These are phyloP conservation scores for Trametes meyenii DNA, from an alignment of 768 basidiomycete genomes.

Conservation along the genomic window DNA sequence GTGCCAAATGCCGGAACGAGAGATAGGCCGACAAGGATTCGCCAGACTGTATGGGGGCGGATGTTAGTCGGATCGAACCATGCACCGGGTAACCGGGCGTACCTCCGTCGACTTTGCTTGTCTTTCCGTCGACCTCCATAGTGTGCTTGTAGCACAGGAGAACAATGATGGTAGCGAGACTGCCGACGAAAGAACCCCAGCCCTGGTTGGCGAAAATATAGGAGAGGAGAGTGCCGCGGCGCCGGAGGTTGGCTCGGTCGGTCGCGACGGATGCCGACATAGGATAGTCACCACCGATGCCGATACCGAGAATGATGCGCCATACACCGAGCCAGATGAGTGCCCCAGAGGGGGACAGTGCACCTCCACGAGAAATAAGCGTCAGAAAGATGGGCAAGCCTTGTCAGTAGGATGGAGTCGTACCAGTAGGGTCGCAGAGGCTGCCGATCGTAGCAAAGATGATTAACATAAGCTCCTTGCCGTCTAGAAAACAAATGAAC, in stretches of 20 bases:
- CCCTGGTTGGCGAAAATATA: constrained; percentile 81
- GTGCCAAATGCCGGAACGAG: constrained; percentile 75
- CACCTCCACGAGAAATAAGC: constrained; percentile 33
- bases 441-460: constrained; percentile 76
- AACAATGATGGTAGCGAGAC: constrained; percentile 63
- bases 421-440: constrained; percentile 65
- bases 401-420: not conserved
- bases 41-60: constrained; percentile 53
- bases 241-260: constrained; percentile 64
- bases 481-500: constrained; percentile 45
- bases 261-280: constrained; percentile 73
- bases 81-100: constrained; percentile 24
- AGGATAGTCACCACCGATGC: constrained; percentile 81
- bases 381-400: not conserved
- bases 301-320: constrained; percentile 75
- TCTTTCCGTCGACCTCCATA: constrained; percentile 61
- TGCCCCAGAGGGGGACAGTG: constrained; percentile 50
- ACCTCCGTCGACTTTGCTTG: constrained; percentile 73
- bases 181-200: constrained; percentile 72
- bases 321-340: constrained; percentile 69
- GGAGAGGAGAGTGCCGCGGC: constrained; percentile 73
- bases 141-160: constrained; percentile 62
- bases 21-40: constrained; percentile 74
- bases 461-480: constrained; percentile 80
- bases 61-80: not conserved